Base-by-base conservation (phyloP, 192 early-diverging fungal genomes). In the Globomyces pollinis-pini region DNA sequence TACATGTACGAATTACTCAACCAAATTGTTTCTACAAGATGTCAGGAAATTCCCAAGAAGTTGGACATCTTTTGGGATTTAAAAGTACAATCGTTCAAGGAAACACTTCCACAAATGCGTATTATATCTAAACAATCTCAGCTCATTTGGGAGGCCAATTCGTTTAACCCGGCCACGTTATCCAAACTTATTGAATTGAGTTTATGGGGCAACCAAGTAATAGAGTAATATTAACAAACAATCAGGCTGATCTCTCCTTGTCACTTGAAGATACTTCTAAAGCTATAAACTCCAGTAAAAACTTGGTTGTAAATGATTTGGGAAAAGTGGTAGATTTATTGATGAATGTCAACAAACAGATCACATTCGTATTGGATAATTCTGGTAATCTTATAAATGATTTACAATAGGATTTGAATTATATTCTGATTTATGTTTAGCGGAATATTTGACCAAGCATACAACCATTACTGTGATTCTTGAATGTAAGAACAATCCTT, bases 371-470 rank as follows among this genome's bases (percentile, higher is more conserved):
- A 23, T 73, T 96, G 60, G 93, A 96, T 60, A 96, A 96, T 72
- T 77, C 92, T 36, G 92, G n/a, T n/a, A n/a, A n/a, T n/a, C n/a
- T n/a, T n/a, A n/a, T n/a, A n/a, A n/a, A n/a, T n/a, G n/a, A n/a
- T n/a, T n/a, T n/a, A n/a, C n/a, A n/a, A n/a, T n/a, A n/a, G n/a
- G 84, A 79, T 93, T 96, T 62, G 95, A 98, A 72, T 73, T 94
- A 36, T 90, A 84, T 42, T 85, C 84, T 15, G 95, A 98, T 63
- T 69, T 98, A 39, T 69, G 89, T 7, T 77, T 98, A 56, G 91
- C 91, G 11, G 85, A 96, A 53, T 91, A 80, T 72, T 76, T 98
- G 24, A 69, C 91, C 33, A 15, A 33, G 6, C 75, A 80, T 20
- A 68, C 81, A 0, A 79, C 82, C 12, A 63, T 56, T 5, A 65